Evolutionary conservation across 2,329 filamentous ascomycete genomes (phyloP).

Genomic region (Capronia coronata): DNA sequence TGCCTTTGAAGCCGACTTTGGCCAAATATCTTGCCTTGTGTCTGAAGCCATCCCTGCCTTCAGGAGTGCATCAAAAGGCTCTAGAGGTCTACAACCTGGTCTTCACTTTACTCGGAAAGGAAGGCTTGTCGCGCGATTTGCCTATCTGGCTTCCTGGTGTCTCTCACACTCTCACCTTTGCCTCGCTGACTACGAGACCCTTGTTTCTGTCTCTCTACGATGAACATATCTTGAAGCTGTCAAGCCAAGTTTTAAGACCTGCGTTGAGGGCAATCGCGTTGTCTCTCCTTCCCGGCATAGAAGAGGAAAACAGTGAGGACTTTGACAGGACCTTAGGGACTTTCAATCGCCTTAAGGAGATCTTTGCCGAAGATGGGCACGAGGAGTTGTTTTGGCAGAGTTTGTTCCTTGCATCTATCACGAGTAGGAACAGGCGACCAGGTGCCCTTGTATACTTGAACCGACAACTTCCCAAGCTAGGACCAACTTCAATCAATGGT

Average conservation of each 20-base stretch:
- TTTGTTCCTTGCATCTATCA: constrained; percentile 88
- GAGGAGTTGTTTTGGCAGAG: constrained; percentile 98
- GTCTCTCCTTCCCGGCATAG: constrained; percentile 80
- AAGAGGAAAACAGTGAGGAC: constrained; percentile 95
- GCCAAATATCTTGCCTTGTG: constrained; percentile 92
- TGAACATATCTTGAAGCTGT: constrained; percentile 66
- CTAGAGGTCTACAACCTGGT: constrained; percentile 89
- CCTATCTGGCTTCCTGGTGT: constrained; percentile 85
- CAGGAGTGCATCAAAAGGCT: constrained; percentile 94
- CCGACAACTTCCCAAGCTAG: constrained; percentile 69
- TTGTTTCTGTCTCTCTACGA: constrained; percentile 81
- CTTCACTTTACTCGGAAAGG: constrained; percentile 68
- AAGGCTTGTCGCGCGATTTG: constrained; percentile 74
- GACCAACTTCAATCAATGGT: constrained; percentile 32
- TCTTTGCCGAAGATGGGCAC: constrained; percentile 56
- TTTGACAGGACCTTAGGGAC: constrained; percentile 81
- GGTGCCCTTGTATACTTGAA: constrained; percentile 82
- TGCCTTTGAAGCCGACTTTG: constrained; percentile 76
- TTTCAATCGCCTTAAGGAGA: constrained; percentile 67
- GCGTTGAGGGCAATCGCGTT: constrained; percentile 86
- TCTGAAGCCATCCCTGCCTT: constrained; percentile 84
- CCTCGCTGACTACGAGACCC: constrained; percentile 82
- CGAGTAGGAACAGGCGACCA: constrained; percentile 73
- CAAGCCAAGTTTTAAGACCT: constrained; percentile 66
- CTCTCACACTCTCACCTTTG: constrained; percentile 83